A percentile compares a stretch with the other conserved stretches of the same genome.
phyloP scores from a whole-genome alignment of 495 filamentous ascomycete species.

The Umbilicaria muhlenbergii region DNA sequence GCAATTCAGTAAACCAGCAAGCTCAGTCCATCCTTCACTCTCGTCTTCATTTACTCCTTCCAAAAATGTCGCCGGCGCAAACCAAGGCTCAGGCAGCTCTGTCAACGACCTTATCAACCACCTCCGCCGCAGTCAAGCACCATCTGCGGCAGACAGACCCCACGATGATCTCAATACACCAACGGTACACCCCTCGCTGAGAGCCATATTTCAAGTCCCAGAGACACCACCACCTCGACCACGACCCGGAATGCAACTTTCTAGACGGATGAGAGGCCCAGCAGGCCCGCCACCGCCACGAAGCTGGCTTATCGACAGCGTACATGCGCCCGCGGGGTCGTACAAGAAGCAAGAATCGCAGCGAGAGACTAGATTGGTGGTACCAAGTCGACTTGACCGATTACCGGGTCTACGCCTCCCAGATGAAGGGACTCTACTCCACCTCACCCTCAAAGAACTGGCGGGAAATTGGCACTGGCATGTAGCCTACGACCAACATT shows the following conservation, averaged over 20 bases:
- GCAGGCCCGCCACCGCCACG: constrained; percentile 55
- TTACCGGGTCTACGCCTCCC: constrained; percentile 32
- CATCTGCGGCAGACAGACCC: constrained; percentile 2
- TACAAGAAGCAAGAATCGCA: neutral
- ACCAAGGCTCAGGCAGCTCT: constrained; percentile 9
- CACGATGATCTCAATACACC: constrained; percentile 16
- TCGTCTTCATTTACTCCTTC: constrained; percentile 12
- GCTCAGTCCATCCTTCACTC: constrained; percentile 26
- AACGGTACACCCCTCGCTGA: constrained; percentile 37
- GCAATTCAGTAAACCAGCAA: constrained; percentile 18
- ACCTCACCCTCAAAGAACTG: constrained; percentile 41
- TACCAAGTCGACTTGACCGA: constrained; percentile 22
- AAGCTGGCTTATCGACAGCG: constrained; percentile 44
- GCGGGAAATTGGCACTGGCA: constrained; percentile 57
- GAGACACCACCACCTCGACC: constrained; percentile 53
- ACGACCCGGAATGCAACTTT: constrained; percentile 31
- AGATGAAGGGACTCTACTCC: constrained; percentile 33
- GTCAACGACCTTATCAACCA: constrained; percentile 35
- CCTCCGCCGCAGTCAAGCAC: constrained; percentile 28
- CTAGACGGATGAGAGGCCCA: constrained; percentile 29
- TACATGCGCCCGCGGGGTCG: constrained; percentile 6
- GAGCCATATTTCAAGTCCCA: constrained; percentile 50
- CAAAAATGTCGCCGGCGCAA: constrained; percentile 18
- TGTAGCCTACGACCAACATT: constrained; percentile 46
- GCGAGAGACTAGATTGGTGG: constrained; percentile 8